A percentile compares a stretch with the other conserved stretches of the same genome.
phyloP scores from a whole-genome alignment of 768 basidiomycete species.

The Chalciporus sphaerocephalus region DNA sequence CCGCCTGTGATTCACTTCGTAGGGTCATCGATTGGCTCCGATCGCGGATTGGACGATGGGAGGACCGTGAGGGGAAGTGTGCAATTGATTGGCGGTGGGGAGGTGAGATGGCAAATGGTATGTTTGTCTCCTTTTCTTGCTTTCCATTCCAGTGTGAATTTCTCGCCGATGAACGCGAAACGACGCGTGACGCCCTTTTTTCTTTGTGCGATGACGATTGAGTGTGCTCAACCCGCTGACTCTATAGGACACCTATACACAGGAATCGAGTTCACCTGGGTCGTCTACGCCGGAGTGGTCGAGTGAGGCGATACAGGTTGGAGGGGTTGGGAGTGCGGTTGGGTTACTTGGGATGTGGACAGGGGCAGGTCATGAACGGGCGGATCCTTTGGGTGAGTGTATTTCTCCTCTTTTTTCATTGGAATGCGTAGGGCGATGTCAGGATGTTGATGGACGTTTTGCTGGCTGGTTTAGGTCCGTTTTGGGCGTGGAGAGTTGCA shows the following conservation, averaged over 20 bases:
- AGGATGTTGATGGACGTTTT: background rate
- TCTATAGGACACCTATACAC: conserved; percentile 14
- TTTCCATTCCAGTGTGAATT: background rate
- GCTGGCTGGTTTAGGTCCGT: conserved; percentile 31
- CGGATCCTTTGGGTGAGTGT: conserved; percentile 41
- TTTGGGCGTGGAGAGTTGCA: conserved; percentile 42
- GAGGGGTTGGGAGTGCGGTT: conserved; percentile 47
- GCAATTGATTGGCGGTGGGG: conserved; percentile 45
- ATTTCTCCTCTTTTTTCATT: background rate
- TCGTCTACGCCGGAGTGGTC: conserved; percentile 43
- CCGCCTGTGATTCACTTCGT: conserved; percentile 49
- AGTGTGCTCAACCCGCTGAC: conserved; percentile 2
- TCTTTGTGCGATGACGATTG: background rate
- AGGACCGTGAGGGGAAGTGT: conserved; percentile 42
- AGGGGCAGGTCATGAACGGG: conserved; percentile 41
- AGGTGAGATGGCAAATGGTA: conserved; percentile 51
- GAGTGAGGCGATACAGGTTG: conserved; percentile 55
- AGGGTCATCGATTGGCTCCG: conserved; percentile 42
- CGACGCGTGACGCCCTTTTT: too few species aligned
- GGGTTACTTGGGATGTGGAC: conserved; percentile 58
- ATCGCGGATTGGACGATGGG: conserved; percentile 28
- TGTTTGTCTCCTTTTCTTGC: conserved; percentile 7
- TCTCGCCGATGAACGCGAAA: background rate
- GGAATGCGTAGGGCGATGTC: background rate
- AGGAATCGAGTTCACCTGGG: conserved; percentile 33